These are phyloP conservation scores for Fusarium napiforme DNA, from an alignment of 2,329 filamentous ascomycete genomes.

Conservation along the genomic window DNA sequence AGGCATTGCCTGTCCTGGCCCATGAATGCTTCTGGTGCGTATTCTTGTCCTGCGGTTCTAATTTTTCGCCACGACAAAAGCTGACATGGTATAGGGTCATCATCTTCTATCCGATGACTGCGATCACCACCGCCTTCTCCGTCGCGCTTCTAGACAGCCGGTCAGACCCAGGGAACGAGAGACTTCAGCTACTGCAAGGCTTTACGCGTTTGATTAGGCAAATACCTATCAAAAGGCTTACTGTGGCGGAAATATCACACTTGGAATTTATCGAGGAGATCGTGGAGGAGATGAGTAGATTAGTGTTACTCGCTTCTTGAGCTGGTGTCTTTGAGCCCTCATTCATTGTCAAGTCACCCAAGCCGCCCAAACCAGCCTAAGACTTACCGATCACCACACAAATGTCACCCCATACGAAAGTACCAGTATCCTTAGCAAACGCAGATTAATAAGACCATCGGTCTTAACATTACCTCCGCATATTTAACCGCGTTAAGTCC, in stretches of 20 bases:
- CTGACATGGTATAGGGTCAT: neutral
- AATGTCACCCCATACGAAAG: neutral
- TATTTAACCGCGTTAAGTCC: neutral
- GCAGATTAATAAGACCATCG: neutral
- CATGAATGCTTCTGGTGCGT: constrained; percentile 9
- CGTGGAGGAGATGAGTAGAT: neutral
- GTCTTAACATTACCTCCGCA: constrained; percentile 21
- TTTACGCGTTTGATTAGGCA: neutral
- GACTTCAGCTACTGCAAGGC: neutral
- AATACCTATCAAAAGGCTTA: neutral
- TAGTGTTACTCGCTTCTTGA: accelerated
- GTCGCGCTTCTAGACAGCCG: neutral
- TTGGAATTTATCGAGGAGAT: neutral
- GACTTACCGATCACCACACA: neutral
- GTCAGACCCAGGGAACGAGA: neutral
- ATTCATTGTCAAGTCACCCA: neutral
- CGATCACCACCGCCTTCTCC: neutral
- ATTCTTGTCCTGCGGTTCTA: accelerated
- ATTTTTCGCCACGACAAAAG: accelerated
- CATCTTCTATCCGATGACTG: constrained; percentile 11
- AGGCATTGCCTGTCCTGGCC: neutral
- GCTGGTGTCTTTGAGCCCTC: too few relatives aligned
- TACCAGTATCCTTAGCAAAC: accelerated
- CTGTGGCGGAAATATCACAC: neutral
- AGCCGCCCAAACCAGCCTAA: too few relatives aligned